phyloP scores from a whole-genome alignment of 768 basidiomycete genomes.

The Mrakia blollopis region DNA sequence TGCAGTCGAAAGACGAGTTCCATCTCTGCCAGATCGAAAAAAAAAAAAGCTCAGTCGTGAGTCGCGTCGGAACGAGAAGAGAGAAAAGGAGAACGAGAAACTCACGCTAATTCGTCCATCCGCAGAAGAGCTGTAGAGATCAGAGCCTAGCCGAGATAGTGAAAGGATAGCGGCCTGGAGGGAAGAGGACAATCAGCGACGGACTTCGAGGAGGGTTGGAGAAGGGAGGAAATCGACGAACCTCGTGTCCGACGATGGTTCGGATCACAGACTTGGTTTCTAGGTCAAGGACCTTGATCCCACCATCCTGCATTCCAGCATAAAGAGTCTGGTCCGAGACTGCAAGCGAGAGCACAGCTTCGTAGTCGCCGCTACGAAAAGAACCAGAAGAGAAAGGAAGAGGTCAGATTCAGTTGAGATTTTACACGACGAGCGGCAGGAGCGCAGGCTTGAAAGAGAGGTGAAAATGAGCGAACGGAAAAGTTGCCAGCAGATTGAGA shows the following conservation, averaged over 20 bases:
- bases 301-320: slow-evolving; percentile 33
- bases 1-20: slow-evolving; percentile 78
- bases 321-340: slow-evolving; percentile 25
- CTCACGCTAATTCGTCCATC: slow-evolving; percentile 28
- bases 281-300: slow-evolving; percentile 31
- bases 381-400: too few species aligned
- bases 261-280: slow-evolving; percentile 24
- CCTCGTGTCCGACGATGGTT: slow-evolving; percentile 24
- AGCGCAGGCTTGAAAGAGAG: too few species aligned
- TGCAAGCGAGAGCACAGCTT: slow-evolving; percentile 30
- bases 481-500: not conserved
- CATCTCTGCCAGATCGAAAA: slow-evolving; percentile 56
- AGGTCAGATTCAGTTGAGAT: not conserved
- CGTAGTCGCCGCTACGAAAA: slow-evolving; percentile 16
- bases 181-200: not conserved
- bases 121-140: slow-evolving; percentile 24
- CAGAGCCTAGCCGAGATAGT: not conserved
- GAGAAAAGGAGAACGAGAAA: not conserved
- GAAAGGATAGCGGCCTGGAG: slow-evolving; percentile 8
- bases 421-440: too few species aligned
- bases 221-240: not conserved
- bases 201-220: not conserved
- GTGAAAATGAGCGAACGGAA: not conserved
- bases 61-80: not conserved
- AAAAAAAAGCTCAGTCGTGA: not conserved